phyloP scores from a whole-genome alignment of 345 rosid genomes.

The Syzygium jambos region DNA sequence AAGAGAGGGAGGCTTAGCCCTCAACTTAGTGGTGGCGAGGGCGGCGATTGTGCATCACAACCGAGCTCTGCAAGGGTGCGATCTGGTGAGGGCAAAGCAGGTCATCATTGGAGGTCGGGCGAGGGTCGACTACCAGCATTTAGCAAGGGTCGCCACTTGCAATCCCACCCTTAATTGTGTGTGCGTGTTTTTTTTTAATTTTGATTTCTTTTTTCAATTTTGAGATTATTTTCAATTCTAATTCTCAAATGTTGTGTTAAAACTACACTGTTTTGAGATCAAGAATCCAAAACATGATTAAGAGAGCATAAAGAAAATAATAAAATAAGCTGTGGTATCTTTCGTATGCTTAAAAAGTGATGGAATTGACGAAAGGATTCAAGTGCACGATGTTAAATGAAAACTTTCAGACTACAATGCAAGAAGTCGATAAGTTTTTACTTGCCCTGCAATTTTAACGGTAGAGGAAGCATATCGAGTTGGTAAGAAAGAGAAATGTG shows the following conservation, averaged over 20 bases:
- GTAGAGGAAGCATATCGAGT: background rate
- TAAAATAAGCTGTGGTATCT: background rate
- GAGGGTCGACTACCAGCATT: accelerated
- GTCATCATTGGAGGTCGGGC: accelerated
- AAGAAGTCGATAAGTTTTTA: background rate
- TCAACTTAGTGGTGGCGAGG: background rate
- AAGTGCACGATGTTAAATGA: background rate
- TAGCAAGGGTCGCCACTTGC: background rate
- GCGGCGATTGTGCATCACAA: background rate
- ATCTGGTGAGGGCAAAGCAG: background rate
- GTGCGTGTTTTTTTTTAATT: background rate
- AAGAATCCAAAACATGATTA: background rate
- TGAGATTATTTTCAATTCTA: background rate
- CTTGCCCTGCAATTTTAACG: background rate
- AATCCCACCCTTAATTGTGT: background rate
- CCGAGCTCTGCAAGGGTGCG: background rate
- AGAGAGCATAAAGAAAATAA: background rate
- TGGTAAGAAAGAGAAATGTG: background rate
- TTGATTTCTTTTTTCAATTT: background rate
- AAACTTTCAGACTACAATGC: background rate
- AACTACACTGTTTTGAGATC: background rate
- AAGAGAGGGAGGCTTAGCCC: background rate
- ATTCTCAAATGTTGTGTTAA: background rate
- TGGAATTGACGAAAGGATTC: background rate
- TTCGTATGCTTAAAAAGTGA: background rate